A percentile compares a stretch with the other conserved stretches of the same genome.
Conservation (phyloP, 371 early-diverging fungal genomes). For the Actinomortierella wolfii region DNA sequence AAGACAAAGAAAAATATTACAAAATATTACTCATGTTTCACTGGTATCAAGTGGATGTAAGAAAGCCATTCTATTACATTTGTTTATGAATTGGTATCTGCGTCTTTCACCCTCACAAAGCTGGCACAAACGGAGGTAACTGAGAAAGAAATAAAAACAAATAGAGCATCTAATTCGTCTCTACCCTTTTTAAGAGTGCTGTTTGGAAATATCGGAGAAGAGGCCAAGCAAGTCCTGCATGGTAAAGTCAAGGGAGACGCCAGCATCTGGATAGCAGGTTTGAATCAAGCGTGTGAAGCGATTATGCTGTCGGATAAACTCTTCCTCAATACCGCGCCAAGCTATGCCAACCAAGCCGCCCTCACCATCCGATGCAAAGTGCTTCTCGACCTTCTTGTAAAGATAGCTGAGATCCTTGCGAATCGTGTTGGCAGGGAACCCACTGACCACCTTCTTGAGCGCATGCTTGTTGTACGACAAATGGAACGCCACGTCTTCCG, state of each 20-base stretch:
- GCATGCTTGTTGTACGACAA: constrained; percentile 85
- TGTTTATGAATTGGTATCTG: no score
- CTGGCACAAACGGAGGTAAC: no score
- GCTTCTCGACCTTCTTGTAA: constrained; percentile 93
- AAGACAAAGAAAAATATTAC: no score
- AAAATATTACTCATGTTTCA: no score
- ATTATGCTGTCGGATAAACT: constrained; percentile 80
- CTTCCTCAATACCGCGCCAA: constrained; percentile 92
- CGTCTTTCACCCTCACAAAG: no score
- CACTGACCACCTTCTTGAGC: constrained; percentile 82
- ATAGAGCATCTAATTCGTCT: no score
- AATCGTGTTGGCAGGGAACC: constrained; percentile 85
- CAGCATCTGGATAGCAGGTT: constrained; percentile 86
- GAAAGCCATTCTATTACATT: no score
- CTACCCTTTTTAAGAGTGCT: constrained; percentile 18
- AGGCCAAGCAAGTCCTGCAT: constrained; percentile 79
- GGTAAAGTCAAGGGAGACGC: constrained; percentile 84
- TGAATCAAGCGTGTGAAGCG: constrained; percentile 80
- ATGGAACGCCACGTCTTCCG: constrained; percentile 87
- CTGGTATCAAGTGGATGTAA: no score
- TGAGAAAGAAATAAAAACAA: no score
- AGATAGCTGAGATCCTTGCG: constrained; percentile 80
- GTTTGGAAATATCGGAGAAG: constrained; percentile 69
- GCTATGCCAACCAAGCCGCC: constrained; percentile 85
- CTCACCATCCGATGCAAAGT: constrained; percentile 77